Evolutionary conservation across 2,329 filamentous ascomycete species (phyloP).

Genomic region (Cercospora sojina): DNA sequence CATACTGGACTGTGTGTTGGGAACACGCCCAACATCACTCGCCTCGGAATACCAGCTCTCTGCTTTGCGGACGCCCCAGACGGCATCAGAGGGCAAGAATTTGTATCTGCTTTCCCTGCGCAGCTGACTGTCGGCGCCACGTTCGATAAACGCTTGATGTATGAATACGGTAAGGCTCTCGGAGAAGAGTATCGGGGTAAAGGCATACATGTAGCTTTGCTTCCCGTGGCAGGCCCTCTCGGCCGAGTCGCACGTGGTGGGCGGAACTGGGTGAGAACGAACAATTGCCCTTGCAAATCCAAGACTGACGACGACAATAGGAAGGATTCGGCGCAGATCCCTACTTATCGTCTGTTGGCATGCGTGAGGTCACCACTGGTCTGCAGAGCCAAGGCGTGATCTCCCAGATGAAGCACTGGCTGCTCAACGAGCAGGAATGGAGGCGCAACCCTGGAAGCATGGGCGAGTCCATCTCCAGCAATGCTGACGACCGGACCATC

Average conservation of each 20-base stretch:
- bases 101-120: constrained; percentile 73
- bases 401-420: constrained; percentile 52
- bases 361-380: constrained; percentile 52
- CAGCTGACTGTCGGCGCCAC: constrained; percentile 61
- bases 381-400: constrained; percentile 45
- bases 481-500: constrained; percentile 62
- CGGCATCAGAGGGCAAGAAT: constrained; percentile 70
- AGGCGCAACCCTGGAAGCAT: constrained; percentile 40
- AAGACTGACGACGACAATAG: not conserved
- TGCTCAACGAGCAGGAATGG: constrained; percentile 60
- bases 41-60: constrained; percentile 66
- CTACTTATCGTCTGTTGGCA: constrained; percentile 56
- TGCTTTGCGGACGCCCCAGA: constrained; percentile 30
- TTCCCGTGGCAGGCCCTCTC: constrained; percentile 66
- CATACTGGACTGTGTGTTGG: constrained; percentile 59
- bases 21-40: constrained; percentile 69
- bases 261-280: constrained; percentile 44
- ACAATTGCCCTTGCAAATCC: not conserved
- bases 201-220: constrained; percentile 49
- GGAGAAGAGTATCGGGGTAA: constrained; percentile 43
- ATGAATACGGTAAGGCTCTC: constrained; percentile 54
- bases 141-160: constrained; percentile 57
- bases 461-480: constrained; percentile 48
- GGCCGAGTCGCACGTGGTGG: constrained; percentile 33
- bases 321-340: constrained; percentile 65